Base-by-base conservation (phyloP, 169 alveolate species). In the Plasmodium malariae region DNA sequence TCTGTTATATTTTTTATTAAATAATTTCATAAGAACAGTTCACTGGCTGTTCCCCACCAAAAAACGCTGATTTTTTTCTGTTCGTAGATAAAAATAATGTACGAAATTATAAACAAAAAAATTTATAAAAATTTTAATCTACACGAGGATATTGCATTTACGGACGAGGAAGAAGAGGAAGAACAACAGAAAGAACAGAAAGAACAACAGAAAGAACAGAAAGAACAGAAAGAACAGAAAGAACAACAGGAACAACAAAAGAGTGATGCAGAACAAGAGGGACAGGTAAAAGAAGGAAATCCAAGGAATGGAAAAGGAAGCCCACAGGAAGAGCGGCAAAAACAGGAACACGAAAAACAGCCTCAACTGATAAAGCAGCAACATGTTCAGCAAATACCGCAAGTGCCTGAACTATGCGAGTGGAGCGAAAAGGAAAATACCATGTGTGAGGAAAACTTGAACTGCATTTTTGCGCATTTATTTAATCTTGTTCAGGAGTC, bases 401-500 rank as follows among this genome's bases (percentile, higher is more conserved):
- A n/a, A n/a, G n/a, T n/a, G n/a, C n/a, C n/a, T n/a, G n/a, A n/a
- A n/a, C n/a, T n/a, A n/a, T n/a, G n/a, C n/a, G n/a, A n/a, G n/a
- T n/a, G 19, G 12, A 48, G 7, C 7, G 74, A 37, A 17, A 34
- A 11, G 14, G 14, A 24, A 65, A 37, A 21, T 34, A 17, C 34
- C 37, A 62, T 78, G 0, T 43, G 62, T 2, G 89, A 78, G 28
- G 89, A 78, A 62, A 78, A 78, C 24, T 34, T 12, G 45, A 78
- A 62, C 54, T 78, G 76, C 36, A 78, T 78, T 32, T 54, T 48
- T 67, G 68, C 76, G 11, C 48, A 78, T 45, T 51, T 78, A 1
- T 78, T 78, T 40, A 78, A 78, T 68, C 51, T 62, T 37, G 67
- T 78, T 28, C 4, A 62, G 21, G 89, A 78, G 48, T 78, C 89